Conservation (phyloP, 163 green algal species). For the Scenedesmus sp. region DNA sequence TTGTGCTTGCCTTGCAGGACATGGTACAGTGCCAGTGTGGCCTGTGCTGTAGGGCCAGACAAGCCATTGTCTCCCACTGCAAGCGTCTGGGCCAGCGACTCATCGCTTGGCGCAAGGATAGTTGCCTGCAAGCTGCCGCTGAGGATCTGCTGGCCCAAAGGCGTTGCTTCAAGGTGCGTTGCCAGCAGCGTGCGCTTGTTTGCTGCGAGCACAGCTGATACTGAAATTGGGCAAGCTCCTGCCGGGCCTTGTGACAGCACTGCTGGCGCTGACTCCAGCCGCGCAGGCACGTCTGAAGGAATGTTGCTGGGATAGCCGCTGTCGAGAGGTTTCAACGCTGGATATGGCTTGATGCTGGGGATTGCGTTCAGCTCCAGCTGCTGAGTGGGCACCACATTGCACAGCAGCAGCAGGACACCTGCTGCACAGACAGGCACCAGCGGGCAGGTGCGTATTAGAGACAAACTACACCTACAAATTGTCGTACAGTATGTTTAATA, state of each 20-base stretch:
- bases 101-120: slow-evolving; percentile 39
- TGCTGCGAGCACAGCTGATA: neutral
- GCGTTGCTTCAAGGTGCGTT: neutral
- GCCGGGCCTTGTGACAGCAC: slow-evolving; percentile 2
- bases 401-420: slow-evolving; percentile 31
- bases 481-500: neutral
- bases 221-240: slow-evolving; percentile 20
- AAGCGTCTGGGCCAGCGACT: neutral
- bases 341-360: slow-evolving; percentile 17
- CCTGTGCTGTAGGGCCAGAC: neutral
- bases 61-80: neutral
- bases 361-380: slow-evolving; percentile 11
- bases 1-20: slow-evolving; percentile 30
- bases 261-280: slow-evolving; percentile 14
- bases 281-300: slow-evolving; percentile 7
- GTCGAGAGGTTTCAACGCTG: slow-evolving; percentile 4
- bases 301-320: slow-evolving; percentile 38
- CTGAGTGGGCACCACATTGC: neutral
- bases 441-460: neutral
- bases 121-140: slow-evolving; percentile 25
- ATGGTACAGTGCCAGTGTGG: slow-evolving; percentile 28
- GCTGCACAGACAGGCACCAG: neutral
- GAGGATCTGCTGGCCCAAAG: slow-evolving; percentile 27
- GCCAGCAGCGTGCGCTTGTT: slow-evolving; percentile 5
- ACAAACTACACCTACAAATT: neutral